These are phyloP conservation scores for Linum trigynum DNA, from an alignment of 345 rosid species.

Conservation along the genomic window DNA sequence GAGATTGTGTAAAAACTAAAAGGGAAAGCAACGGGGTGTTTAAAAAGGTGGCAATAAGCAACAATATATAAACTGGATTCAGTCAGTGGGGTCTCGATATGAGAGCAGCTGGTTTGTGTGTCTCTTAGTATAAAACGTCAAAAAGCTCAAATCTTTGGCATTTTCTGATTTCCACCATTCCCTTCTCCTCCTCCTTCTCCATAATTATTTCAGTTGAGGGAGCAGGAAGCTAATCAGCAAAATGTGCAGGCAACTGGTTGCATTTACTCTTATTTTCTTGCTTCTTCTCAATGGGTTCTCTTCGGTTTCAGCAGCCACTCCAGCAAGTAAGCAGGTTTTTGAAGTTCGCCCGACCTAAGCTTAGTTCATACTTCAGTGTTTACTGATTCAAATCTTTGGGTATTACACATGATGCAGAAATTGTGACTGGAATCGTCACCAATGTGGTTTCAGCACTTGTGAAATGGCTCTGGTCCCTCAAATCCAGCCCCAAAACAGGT, in stretches of 20 bases:
- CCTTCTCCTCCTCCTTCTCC: constrained; percentile 6
- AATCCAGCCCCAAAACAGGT: constrained; percentile 19
- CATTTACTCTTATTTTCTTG: constrained; percentile 31
- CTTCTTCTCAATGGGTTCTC: constrained; percentile 46
- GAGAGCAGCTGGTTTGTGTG: background rate
- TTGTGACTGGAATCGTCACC: constrained; percentile 15
- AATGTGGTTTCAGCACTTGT: constrained; percentile 17
- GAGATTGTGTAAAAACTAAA: too few relatives aligned
- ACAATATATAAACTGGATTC: too few relatives aligned
- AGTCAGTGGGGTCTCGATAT: background rate
- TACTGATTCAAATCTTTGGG: background rate
- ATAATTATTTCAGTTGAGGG: constrained; percentile 3
- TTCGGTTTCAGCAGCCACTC: constrained; percentile 70
- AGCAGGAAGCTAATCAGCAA: constrained; percentile 6
- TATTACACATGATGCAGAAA: constrained; percentile 15
- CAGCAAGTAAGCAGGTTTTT: constrained; percentile 48
- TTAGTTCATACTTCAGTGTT: background rate
- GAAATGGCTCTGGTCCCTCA: constrained; percentile 28
- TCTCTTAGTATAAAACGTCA: constrained; percentile 16
- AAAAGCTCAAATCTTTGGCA: constrained; percentile 21
- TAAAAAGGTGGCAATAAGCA: too few relatives aligned
- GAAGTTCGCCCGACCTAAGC: background rate
- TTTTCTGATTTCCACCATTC: background rate
- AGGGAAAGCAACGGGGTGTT: too few relatives aligned
- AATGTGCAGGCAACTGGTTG: constrained; percentile 35